Base-by-base conservation (phyloP, 495 filamentous ascomycete genomes). In the Pseudomonodictys pantanalensis region DNA sequence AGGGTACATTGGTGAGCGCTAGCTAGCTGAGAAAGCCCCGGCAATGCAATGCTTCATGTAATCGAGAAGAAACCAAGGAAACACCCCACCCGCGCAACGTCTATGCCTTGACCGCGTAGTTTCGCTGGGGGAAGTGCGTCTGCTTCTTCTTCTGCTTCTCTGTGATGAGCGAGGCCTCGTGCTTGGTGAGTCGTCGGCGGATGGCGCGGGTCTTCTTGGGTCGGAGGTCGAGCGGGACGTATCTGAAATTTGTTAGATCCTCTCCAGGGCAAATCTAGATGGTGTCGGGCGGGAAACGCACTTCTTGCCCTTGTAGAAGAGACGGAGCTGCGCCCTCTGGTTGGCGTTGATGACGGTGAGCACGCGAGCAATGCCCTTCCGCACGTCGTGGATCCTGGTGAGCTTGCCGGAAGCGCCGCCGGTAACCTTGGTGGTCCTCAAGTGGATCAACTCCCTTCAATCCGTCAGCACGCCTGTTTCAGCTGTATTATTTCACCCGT, bases 261-360 rank as follows among this genome's bases (percentile, higher is more conserved):
- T 10, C 11, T 10, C 45, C 15, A 18, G 89, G 80, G 73, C 92
- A 87, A 35, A 35, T 41, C 3, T 78, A 96, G 89, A 75, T 97
- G 91, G 87, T 55, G 91, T 92, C 38, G 38, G 20, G 38, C 38
- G 38, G 38, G 32, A 15, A 5, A 91, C 79, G 83, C 96, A 97
- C 82, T 97, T 97, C 88, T 97, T 97, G 84, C 84, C 86, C 84
- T 95, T 93, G 85, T 99, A 99, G 87, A 97, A 97, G 66, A 99
- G 79, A 72, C 93, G 92, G 69, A 99, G 89, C 79, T 97, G 93
- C 53, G 90, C 81, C 72, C 93, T 86, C 83, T 97, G 95, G 83
- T 92, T 97, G 77, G 89, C 86, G 84, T 97, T 97, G 86, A 97
- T 96, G 82, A 97, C 85, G 75, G 93, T 99, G 66, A 97, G 85